phyloP scores from a whole-genome alignment of 164 flowering plant genomes.

The Pachysandra terminalis region DNA sequence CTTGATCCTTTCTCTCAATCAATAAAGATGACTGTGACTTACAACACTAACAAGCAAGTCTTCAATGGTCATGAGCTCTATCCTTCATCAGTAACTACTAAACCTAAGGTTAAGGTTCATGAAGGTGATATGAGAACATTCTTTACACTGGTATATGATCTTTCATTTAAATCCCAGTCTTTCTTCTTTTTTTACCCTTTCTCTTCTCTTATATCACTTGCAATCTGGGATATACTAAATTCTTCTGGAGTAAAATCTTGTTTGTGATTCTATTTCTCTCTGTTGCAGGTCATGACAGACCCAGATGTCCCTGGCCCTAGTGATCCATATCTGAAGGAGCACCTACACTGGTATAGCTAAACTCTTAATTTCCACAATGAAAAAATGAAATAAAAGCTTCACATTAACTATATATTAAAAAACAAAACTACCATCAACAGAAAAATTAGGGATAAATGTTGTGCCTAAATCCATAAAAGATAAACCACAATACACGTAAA shows the following conservation, averaged over 20 bases:
- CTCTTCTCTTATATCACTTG: not conserved
- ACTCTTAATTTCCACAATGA: no score
- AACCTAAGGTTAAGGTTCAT: slow-evolving; percentile 55
- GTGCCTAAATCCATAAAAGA: no score
- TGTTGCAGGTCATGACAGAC: slow-evolving; percentile 77
- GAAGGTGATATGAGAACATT: slow-evolving; percentile 60
- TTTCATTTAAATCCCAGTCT: not conserved
- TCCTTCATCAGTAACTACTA: slow-evolving; percentile 44
- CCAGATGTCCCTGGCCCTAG: slow-evolving; percentile 96
- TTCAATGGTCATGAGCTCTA: slow-evolving; percentile 59
- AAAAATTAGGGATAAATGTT: no score
- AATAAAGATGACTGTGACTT: slow-evolving; percentile 45
- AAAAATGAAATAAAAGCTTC: not conserved
- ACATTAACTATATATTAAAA: no score
- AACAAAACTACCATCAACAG: no score
- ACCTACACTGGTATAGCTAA: slow-evolving; percentile 71
- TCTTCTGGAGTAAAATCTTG: not conserved
- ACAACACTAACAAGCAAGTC: slow-evolving; percentile 42
- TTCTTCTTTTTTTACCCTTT: not conserved
- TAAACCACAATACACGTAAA: no score
- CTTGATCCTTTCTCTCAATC: slow-evolving; percentile 39
- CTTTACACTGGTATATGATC: slow-evolving; percentile 50
- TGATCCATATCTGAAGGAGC: slow-evolving; percentile 82
- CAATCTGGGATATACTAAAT: not conserved
- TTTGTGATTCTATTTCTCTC: not conserved